Base-by-base conservation (phyloP, 2,329 filamentous ascomycete genomes). In the Cadophora gregata region DNA sequence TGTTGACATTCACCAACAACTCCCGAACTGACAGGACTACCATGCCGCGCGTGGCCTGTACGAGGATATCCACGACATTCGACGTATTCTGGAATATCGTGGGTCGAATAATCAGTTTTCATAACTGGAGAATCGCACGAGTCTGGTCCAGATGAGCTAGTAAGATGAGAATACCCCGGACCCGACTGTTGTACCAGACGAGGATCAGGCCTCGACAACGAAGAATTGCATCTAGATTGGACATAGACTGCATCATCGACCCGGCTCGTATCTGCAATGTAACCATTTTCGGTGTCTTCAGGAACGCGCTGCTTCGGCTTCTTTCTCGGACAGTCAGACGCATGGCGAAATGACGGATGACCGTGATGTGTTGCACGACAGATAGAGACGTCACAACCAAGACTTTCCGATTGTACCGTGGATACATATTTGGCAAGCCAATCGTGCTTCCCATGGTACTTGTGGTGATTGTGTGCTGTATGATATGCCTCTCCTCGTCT, bases 1-100 rank as follows among this genome's bases (percentile, higher is more conserved):
- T 76, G 74, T 59, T 75, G 74, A 27, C 74, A 76, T 58, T 70
- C 67, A 29, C 74, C 74, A 53, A 75, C 61, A 21, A 71, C 45
- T 2, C 71, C 74, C 4, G 67, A 63, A 25, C 36, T 64, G 8
- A 66, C 59, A n/a, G 71, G 70, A 47, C 73, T 75, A 8, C 70
- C 65, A 29, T 68, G 64, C 19, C 64, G 62, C 38, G 64, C 38
- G 62, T 75, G 71, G 25, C 73, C 72, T 24, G 74, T 75, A 50
- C 69, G 60, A 50, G 74, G 73, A 66, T 74, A 75, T 1, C 73
- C 73, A 55, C 64, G 63, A 48, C 74, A 75, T 38, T 72, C 70
- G 19, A 74, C 65, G 45, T 62, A 70, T 36, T 70, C 66, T 1
- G 66, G 64, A 21, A 66, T 47, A 25, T 47, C 38, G 38, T 56